phyloP scores from a whole-genome alignment of 2,329 filamentous ascomycete species.

The Fusarium poae region DNA sequence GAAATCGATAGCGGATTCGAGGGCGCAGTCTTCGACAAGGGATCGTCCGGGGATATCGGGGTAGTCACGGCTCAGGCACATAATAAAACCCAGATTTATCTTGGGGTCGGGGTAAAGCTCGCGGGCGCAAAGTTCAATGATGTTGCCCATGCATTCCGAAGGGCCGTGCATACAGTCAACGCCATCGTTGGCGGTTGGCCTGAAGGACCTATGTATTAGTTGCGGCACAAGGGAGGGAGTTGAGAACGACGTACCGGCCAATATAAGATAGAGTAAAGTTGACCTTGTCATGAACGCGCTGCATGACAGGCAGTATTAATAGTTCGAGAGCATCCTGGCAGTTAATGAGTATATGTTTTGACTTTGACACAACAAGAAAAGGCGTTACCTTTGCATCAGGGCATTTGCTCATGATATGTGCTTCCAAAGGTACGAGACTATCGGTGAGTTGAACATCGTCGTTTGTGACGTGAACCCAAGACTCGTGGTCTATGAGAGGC shows the following conservation, averaged over 20 bases:
- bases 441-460: constrained; percentile 21
- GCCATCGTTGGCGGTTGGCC: constrained; percentile 80
- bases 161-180: constrained; percentile 92
- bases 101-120: constrained; percentile 87
- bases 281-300: constrained; percentile 82
- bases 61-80: constrained; percentile 87
- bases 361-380: background rate
- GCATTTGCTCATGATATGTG: constrained; percentile 98
- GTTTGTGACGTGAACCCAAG: constrained; percentile 11
- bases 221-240: background rate
- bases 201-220: constrained; percentile 52
- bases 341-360: constrained; percentile 22
- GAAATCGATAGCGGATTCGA: constrained; percentile 92
- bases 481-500: constrained; percentile 20
- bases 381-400: constrained; percentile 78
- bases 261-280: constrained; percentile 94
- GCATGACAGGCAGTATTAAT: constrained; percentile 88
- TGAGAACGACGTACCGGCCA: constrained; percentile 70
- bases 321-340: constrained; percentile 79
- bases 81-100: constrained; percentile 90
- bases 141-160: constrained; percentile 90
- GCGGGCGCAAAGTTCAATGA: constrained; percentile 91
- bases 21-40: constrained; percentile 87
- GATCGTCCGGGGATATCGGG: constrained; percentile 79
- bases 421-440: constrained; percentile 80